Conservation (phyloP, 2,329 filamentous ascomycete species). For the Colletotrichum sp. region DNA sequence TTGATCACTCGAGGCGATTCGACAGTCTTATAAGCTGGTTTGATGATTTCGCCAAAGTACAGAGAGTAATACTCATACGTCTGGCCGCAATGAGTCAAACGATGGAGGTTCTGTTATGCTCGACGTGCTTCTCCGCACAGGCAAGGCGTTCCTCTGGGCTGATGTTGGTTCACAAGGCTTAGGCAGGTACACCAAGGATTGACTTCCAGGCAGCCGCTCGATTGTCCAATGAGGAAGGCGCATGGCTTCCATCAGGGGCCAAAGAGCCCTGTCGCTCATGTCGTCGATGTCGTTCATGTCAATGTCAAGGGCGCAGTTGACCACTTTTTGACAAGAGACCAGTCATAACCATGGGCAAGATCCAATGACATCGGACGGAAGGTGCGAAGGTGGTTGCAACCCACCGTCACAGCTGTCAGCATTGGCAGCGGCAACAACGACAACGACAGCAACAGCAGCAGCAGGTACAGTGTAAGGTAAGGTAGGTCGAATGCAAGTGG, state of each 20-base stretch:
- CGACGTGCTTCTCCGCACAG: neutral
- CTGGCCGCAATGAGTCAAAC: neutral
- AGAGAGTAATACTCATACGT: neutral
- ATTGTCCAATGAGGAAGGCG: neutral
- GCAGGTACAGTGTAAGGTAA: too few relatives aligned
- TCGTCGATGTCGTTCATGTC: neutral
- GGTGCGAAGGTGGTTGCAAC: neutral
- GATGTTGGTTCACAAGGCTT: neutral
- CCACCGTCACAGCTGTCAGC: neutral
- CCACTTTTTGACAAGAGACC: neutral
- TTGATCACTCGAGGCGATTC: neutral
- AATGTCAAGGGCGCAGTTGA: neutral
- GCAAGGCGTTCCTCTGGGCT: neutral
- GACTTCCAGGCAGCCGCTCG: neutral
- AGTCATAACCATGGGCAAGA: neutral
- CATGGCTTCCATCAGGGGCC: neutral
- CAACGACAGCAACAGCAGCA: neutral
- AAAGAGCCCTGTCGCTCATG: neutral
- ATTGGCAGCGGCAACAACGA: neutral
- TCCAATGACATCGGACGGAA: neutral
- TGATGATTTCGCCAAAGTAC: neutral
- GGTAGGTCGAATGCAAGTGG: neutral
- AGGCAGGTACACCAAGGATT: neutral
- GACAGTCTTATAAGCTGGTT: neutral
- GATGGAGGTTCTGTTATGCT: neutral